Base-by-base conservation (phyloP, 495 filamentous ascomycete species). In the Tuber brumale region DNA sequence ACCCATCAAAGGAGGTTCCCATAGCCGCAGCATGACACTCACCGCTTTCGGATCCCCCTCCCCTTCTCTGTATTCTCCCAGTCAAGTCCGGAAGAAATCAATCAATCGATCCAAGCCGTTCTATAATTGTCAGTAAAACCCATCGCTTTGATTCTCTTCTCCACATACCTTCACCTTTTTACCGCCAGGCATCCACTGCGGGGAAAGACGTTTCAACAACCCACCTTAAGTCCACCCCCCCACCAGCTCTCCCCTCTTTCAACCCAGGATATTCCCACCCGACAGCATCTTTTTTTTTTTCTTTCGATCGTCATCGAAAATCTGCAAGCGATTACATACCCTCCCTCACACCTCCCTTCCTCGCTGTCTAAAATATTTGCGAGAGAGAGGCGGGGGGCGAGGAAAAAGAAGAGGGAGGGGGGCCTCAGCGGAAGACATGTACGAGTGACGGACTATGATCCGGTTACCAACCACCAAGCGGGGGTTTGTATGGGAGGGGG, bases 311-410 rank as follows among this genome's bases (percentile, higher is more conserved):
- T 31, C 7, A 27, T 31, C n/a, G 51, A 61, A n/a, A 27, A 31
- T 31, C 51, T 61, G 51, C 51, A 61, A 31, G 51, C 51, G n/a
- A 61, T 61, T 31, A 61, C 51, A 61, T 61, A 61, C 51, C 51
- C 3, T 61, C 51, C 51, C 51, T 61, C 51, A 2, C 51, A 31
- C 12, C 51, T n/a, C 23, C 48, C 48, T 10, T 57, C 48, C 1
- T 57, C 48, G 48, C 23, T 57, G 27, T 57, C 23, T 23, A 57
- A 57, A 57, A 14, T 0, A 9, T 27, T 57, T 27, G 48, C 23
- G n/a, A 3, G 48, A 27, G 23, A 23, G 48, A 10, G 48, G 8
- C 0, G 48, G 23, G 48, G 48, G 23, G 48, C 23, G 1, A 3
- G 9, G 8, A 14, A 27, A 27, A 57, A 27, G 18, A 14, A n/a